Conservation (phyloP, 23 red algal species). For the Gracilariopsis chorda region DNA sequence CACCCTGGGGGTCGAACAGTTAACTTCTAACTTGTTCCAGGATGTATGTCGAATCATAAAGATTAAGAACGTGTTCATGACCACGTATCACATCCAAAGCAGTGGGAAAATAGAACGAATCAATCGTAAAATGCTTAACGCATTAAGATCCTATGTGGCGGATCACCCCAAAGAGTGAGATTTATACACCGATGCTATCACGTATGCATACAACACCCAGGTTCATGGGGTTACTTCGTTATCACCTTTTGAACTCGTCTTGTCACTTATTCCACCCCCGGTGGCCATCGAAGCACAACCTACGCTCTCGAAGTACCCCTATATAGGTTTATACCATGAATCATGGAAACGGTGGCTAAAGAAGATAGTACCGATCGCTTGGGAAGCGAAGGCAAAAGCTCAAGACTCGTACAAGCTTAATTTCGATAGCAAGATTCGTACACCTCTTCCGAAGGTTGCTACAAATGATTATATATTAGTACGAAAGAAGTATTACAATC, state of each 20-base stretch:
- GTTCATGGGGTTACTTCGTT: neutral
- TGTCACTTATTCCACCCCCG: neutral
- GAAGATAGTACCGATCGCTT: neutral
- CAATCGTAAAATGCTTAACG: neutral
- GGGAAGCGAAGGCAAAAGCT: neutral
- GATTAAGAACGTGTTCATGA: neutral
- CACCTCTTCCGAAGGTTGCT: neutral
- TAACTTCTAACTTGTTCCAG: conserved; percentile 26
- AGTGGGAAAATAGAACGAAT: conserved; percentile 19
- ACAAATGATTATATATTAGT: neutral
- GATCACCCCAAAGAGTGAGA: neutral
- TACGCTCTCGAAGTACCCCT: neutral
- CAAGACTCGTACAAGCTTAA: neutral
- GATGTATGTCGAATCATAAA: neutral
- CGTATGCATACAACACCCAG: conserved; percentile 6
- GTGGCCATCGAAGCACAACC: neutral
- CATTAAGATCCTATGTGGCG: neutral
- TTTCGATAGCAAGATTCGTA: neutral
- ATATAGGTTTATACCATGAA: neutral
- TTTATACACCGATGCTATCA: neutral
- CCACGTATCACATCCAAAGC: neutral
- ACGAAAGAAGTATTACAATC: neutral
- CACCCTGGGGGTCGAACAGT: conserved; percentile 20
- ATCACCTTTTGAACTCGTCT: neutral
- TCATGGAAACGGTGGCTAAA: neutral